These are phyloP conservation scores for Yamadazyma diddensiae DNA, from an alignment of 1,139 yeast genomes.

Conservation along the genomic window DNA sequence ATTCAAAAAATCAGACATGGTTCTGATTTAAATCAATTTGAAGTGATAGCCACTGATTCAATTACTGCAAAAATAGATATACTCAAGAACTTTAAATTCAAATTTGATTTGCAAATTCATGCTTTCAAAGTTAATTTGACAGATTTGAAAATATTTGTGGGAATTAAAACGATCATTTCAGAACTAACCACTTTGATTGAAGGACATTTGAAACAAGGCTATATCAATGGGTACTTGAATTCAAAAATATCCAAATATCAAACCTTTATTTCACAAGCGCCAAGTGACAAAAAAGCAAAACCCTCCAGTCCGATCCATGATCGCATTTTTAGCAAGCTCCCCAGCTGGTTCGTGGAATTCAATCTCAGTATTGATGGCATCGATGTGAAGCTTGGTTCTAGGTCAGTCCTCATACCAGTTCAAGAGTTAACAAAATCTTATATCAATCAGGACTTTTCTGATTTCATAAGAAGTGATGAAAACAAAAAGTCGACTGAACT, in stretches of 20 bases:
- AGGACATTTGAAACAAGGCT: slow-evolving; percentile 27
- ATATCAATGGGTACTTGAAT: slow-evolving; percentile 28
- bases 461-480: slow-evolving; percentile 21
- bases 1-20: slow-evolving; percentile 21
- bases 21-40: slow-evolving; percentile 11
- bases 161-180: slow-evolving; percentile 28
- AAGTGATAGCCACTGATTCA: slow-evolving; percentile 22
- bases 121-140: slow-evolving; percentile 26
- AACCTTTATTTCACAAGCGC: slow-evolving; percentile 7
- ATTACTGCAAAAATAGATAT: slow-evolving; percentile 25
- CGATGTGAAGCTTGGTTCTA: slow-evolving; percentile 48
- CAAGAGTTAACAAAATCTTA: slow-evolving; percentile 29
- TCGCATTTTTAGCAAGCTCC: slow-evolving; percentile 34
- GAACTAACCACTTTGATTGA: slow-evolving; percentile 27
- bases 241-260: slow-evolving; percentile 19
- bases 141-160: slow-evolving; percentile 30
- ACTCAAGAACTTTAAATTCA: slow-evolving; percentile 29
- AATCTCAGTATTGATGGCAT: slow-evolving; percentile 30
- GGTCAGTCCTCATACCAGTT: slow-evolving; percentile 56
- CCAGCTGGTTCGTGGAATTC: slow-evolving; percentile 44
- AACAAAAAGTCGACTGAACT: slow-evolving; percentile 22
- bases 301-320: neutral
- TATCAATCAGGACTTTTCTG: slow-evolving; percentile 7
- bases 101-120: slow-evolving; percentile 21
- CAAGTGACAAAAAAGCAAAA: neutral